Percentiles rank a stretch among this genome's conserved stretches.
phyloP scores from a whole-genome alignment of 768 basidiomycete species.

The Leccinum variicolor region DNA sequence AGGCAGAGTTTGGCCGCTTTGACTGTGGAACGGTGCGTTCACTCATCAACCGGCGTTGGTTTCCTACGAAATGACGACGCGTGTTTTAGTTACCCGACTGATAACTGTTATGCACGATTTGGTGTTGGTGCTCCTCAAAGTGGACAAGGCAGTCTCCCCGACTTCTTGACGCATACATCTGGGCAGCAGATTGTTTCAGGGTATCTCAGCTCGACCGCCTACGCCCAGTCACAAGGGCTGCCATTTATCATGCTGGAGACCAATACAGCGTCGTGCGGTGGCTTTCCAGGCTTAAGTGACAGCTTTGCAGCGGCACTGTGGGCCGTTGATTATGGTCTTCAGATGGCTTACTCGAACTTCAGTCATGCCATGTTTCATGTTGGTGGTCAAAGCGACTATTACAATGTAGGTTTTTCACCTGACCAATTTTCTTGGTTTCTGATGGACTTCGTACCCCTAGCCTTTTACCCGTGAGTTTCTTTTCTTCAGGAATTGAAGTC shows the following conservation, averaged over 20 bases:
- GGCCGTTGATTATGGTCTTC: constrained; percentile 51
- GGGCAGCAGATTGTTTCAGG: constrained; percentile 43
- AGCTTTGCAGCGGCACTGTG: constrained; percentile 52
- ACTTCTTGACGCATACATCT: constrained; percentile 51
- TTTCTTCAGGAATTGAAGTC: not conserved
- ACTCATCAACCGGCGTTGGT: not conserved
- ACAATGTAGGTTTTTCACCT: constrained; percentile 50
- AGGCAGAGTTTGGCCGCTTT: constrained; percentile 40
- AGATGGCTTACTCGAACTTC: constrained; percentile 49
- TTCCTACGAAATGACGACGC: constrained; percentile 8
- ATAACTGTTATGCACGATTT: constrained; percentile 59
- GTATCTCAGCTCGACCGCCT: constrained; percentile 47
- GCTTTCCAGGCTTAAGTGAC: constrained; percentile 53
- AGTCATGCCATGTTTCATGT: constrained; percentile 45
- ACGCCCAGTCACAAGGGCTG: constrained; percentile 37
- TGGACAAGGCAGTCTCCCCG: constrained; percentile 47
- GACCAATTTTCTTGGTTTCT: not conserved
- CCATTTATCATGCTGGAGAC: constrained; percentile 58
- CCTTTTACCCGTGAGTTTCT: constrained; percentile 37
- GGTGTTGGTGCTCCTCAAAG: constrained; percentile 37
- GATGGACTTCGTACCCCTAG: constrained; percentile 7
- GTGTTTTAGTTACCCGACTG: constrained; percentile 47
- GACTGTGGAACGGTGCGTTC: constrained; percentile 53
- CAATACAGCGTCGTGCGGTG: constrained; percentile 51
- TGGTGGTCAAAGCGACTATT: constrained; percentile 62